Conservation (phyloP, 2,329 filamentous ascomycete species). For the Talaromyces sp. region DNA sequence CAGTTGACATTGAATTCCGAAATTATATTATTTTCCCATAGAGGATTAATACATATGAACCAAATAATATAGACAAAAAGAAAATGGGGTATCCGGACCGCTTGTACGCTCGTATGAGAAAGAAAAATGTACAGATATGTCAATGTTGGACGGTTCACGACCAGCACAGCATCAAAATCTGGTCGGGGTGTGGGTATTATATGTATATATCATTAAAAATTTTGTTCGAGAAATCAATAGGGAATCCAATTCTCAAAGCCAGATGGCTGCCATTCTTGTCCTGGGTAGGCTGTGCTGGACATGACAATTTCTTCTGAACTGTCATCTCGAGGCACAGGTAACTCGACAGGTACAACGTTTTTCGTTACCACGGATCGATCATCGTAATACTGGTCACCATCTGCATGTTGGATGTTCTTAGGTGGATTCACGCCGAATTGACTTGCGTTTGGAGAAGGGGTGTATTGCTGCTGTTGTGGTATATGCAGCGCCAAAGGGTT, state of each 20-base stretch:
- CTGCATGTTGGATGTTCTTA: background rate
- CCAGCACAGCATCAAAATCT: background rate
- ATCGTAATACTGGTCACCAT: slow-evolving; percentile 10
- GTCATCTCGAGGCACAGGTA: slow-evolving; percentile 30
- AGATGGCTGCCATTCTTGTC: slow-evolving; percentile 41
- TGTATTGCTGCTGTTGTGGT: background rate
- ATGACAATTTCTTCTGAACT: slow-evolving; percentile 43
- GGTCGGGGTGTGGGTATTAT: background rate
- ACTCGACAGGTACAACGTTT: slow-evolving; percentile 24
- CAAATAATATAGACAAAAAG: background rate
- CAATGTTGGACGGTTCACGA: background rate
- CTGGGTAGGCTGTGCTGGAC: slow-evolving; percentile 45
- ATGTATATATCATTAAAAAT: background rate
- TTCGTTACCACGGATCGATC: slow-evolving; percentile 18
- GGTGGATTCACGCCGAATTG: background rate
- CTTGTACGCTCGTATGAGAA: background rate
- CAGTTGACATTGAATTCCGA: background rate
- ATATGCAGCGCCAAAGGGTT: background rate
- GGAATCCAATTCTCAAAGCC: slow-evolving; percentile 12
- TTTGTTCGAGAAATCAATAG: slow-evolving; percentile 5
- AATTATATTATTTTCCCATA: background rate
- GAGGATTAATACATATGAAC: background rate
- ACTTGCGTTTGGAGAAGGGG: background rate
- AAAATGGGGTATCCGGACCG: background rate
- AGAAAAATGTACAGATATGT: background rate